Base-by-base conservation (phyloP, 805 yeast genomes). In the Teunomyces aglyptinius region DNA sequence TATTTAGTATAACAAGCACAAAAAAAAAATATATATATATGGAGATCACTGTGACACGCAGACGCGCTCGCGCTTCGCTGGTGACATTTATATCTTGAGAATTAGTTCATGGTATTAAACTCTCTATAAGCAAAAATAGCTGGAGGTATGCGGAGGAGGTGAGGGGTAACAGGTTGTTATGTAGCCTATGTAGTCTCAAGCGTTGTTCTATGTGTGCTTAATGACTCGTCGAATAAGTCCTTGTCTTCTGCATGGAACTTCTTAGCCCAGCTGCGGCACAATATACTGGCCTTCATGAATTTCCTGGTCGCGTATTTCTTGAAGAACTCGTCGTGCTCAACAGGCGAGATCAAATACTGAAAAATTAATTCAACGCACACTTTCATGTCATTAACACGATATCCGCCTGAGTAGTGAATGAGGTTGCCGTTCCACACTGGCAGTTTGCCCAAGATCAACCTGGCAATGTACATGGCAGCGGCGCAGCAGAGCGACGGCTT, bases 391-490 rank as follows among this genome's bases (percentile, higher is more conserved):
- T 74, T 77, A 52, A 84, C 87, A 18, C 83, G 78, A 65, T 87
- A 88, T 8, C 96, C 97, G 28, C 97, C 97, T 18, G 94, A 83
- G 65, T 92, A 94, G 61, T 89, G 96, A 41, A 89, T 82, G 54
- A 92, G 73, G 66, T 90, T 91, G 6, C 86, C 86, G 61, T 83
- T 83, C 97, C 97, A 91, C 28, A 82, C 83, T 43, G 67, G 82
- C 54, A 58, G 67, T 73, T 67, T 82, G 16, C 85, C 85, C 54
- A 88, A 68, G 66, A 89, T 85, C 55, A 77, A 76, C 57, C 96
- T 77, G 5, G 96, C 82, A 43, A 89, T 75, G 64, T 79, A 86
- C 95, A 89, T 87, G 22, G 96, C 86, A 48, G 90, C 83, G 2
- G 96, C 95, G n/a, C 95, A 81, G 51, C 90, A 77, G 49, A 83